Percentiles rank a stretch among this genome's conserved stretches.
These are phyloP conservation scores for Penicillium concentricum DNA, from an alignment of 2,329 filamentous ascomycete species.

Conservation along the genomic window DNA sequence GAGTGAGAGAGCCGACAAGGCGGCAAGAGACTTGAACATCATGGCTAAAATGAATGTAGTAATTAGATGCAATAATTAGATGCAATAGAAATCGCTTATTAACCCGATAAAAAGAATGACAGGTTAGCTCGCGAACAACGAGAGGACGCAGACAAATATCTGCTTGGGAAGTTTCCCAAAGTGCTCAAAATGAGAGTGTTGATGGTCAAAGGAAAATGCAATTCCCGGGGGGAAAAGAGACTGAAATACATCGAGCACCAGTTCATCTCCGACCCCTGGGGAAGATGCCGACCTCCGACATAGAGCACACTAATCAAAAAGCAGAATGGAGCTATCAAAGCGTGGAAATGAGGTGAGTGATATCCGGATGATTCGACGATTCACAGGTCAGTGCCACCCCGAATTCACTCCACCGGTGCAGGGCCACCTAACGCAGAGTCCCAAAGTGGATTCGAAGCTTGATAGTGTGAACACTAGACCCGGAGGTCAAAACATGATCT, in stretches of 20 bases:
- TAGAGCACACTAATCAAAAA: conserved; percentile 6
- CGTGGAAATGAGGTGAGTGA: conserved; percentile 7
- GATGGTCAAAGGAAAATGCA: conserved; percentile 11
- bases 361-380: neutral
- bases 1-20: conserved; percentile 36
- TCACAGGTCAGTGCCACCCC: neutral
- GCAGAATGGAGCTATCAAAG: neutral
- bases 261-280: conserved; percentile 1
- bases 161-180: conserved; percentile 24
- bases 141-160: conserved; percentile 57
- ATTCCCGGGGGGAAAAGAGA: neutral
- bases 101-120: conserved; percentile 26
- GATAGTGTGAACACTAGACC: neutral
- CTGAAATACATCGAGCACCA: conserved; percentile 4
- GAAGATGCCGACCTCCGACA: conserved; percentile 5
- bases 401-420: neutral
- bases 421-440: neutral
- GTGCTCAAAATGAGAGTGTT: conserved; percentile 13
- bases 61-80: conserved; percentile 16
- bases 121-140: conserved; percentile 43
- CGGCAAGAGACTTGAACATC: conserved; percentile 40
- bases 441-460: neutral
- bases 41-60: conserved; percentile 33
- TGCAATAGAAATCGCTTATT: conserved; percentile 39
- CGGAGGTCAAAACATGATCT: neutral